Conservation (phyloP, 2,329 filamentous ascomycete species). For the Capronia americana region DNA sequence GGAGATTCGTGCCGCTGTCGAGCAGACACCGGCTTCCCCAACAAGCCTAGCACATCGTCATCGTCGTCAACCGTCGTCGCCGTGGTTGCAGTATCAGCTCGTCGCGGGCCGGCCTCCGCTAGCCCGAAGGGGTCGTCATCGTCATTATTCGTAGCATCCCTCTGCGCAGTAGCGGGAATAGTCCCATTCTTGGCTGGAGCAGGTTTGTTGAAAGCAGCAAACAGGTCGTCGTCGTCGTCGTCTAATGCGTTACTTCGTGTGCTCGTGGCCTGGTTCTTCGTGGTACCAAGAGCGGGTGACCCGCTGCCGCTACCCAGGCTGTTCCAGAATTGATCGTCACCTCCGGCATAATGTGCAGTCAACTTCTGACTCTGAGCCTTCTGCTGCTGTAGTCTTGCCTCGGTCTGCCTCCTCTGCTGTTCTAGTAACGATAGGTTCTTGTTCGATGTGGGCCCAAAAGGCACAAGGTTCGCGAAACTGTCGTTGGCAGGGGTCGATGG, state of each 20-base stretch:
- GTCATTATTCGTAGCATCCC: constrained; percentile 56
- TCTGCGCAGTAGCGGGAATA: constrained; percentile 31
- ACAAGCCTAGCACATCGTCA: constrained; percentile 67
- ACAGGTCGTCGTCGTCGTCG: constrained; percentile 62
- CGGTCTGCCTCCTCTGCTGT: constrained; percentile 72
- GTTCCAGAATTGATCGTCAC: constrained; percentile 75
- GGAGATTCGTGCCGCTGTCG: constrained; percentile 21
- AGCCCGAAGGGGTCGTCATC: constrained; percentile 89
- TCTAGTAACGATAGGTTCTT: constrained; percentile 74
- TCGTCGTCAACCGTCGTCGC: constrained; percentile 71
- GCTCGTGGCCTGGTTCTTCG: constrained; percentile 15
- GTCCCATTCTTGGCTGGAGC: constrained; percentile 44
- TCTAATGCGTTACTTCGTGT: constrained; percentile 17
- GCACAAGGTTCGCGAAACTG: constrained; percentile 69
- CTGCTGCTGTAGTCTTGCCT: constrained; percentile 77
- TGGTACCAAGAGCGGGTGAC: constrained; percentile 45
- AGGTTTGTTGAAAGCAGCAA: constrained; percentile 64
- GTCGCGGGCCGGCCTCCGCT: constrained; percentile 60
- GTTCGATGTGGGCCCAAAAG: constrained; percentile 59
- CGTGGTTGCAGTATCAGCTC: constrained; percentile 52
- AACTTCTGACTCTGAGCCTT: constrained; percentile 73
- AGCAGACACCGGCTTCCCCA: constrained; percentile 64
- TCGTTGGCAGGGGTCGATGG: constrained; percentile 52
- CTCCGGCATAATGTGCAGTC: constrained; percentile 76
- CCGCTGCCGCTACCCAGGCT: constrained; percentile 65